A percentile compares a stretch with the other conserved stretches of the same genome.
Evolutionary conservation across 2,329 filamentous ascomycete species (phyloP).

Genomic region (Colletotrichum tropicicola): DNA sequence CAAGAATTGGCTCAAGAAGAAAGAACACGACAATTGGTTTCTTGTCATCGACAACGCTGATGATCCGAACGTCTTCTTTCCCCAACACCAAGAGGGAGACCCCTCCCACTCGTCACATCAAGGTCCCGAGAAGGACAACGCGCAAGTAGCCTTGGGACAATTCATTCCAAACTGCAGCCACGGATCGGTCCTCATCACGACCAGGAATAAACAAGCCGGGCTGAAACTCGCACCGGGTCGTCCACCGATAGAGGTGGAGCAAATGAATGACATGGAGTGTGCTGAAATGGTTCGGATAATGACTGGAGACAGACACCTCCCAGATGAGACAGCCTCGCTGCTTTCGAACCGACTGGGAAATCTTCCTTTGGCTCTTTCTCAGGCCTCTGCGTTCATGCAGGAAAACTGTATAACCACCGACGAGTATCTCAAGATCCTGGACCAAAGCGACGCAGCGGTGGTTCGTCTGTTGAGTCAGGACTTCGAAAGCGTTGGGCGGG

Average conservation of each 20-base stretch:
- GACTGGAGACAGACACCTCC: conserved; percentile 19
- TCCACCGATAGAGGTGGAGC: conserved; percentile 35
- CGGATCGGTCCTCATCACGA: conserved; percentile 43
- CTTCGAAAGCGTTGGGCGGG: conserved; percentile 33
- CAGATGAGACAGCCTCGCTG: background rate
- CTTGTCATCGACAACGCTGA: conserved; percentile 20
- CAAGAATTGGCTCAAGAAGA: conserved; percentile 36
- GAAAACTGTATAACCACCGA: conserved; percentile 36
- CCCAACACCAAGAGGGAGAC: background rate
- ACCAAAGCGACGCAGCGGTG: conserved; percentile 31
- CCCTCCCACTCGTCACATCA: background rate
- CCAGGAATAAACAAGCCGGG: conserved; percentile 43
- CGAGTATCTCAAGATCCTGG: conserved; percentile 38
- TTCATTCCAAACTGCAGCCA: conserved; percentile 40
- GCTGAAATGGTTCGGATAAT: conserved; percentile 34
- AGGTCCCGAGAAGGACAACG: background rate
- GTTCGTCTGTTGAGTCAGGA: conserved; percentile 38
- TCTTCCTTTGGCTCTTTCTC: conserved; percentile 43
- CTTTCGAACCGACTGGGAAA: conserved; percentile 40
- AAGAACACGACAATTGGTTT: conserved; percentile 29
- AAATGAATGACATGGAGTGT: conserved; percentile 39
- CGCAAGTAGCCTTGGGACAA: conserved; percentile 31
- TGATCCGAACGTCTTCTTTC: background rate
- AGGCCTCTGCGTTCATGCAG: conserved; percentile 45
- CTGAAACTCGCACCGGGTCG: conserved; percentile 34